Evolutionary conservation across 2,329 filamentous ascomycete genomes (phyloP).

Genomic region (Colletotrichum cordylinicola): DNA sequence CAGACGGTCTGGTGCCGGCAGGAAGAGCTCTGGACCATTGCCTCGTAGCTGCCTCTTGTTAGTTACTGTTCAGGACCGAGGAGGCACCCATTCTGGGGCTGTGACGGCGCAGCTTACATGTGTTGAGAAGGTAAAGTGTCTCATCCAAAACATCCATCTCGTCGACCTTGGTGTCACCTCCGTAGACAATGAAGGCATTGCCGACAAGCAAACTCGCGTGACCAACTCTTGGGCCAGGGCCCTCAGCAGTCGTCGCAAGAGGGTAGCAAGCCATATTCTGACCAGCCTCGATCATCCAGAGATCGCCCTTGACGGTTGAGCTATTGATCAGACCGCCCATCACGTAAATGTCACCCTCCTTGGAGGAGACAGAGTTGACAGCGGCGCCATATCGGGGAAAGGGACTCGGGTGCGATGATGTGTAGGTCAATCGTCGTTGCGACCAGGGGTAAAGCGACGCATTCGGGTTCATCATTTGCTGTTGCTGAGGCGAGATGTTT

Average conservation of each 20-base stretch:
- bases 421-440: conserved; percentile 85
- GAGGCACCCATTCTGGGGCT: neutral
- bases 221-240: conserved; percentile 91
- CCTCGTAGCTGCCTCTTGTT: conserved; percentile 73
- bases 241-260: conserved; percentile 89
- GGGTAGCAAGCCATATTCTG: conserved; percentile 90
- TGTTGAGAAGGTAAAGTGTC: conserved; percentile 95
- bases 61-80: neutral
- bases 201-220: conserved; percentile 94
- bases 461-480: conserved; percentile 59
- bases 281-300: conserved; percentile 97
- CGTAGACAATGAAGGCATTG: conserved; percentile 98
- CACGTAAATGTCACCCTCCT: conserved; percentile 96
- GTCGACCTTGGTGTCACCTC: conserved; percentile 96
- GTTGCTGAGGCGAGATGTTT: conserved; percentile 13
- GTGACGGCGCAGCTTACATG: conserved; percentile 70
- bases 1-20: conserved; percentile 82
- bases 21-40: conserved; percentile 97
- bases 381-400: conserved; percentile 98
- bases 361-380: conserved; percentile 89
- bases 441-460: conserved; percentile 95
- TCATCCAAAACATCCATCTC: conserved; percentile 92
- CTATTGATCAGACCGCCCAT: conserved; percentile 98
- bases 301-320: conserved; percentile 92
- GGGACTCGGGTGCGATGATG: conserved; percentile 79